Conservation (phyloP, 2,329 filamentous ascomycete genomes). For the Pezicula carpinea region DNA sequence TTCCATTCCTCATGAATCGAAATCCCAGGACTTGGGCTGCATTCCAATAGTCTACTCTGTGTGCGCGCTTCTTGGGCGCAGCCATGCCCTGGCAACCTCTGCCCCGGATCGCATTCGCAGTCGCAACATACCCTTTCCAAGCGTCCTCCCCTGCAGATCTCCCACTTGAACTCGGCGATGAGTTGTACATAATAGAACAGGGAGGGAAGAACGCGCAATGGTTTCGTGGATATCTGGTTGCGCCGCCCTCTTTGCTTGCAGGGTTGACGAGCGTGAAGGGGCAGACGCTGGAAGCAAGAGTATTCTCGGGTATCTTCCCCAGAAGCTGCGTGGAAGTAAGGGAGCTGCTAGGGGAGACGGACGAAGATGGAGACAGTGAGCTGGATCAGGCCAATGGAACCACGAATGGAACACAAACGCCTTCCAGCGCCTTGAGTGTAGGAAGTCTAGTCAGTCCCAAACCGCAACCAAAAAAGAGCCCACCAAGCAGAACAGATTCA, state of each 20-base stretch:
- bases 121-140: slow-evolving; percentile 91
- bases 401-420: slow-evolving; percentile 15
- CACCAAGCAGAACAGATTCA: neutral
- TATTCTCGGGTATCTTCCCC: slow-evolving; percentile 98
- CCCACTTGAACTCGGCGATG: slow-evolving; percentile 94
- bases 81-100: slow-evolving; percentile 94
- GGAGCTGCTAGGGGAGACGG: slow-evolving; percentile 78
- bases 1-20: slow-evolving; percentile 7
- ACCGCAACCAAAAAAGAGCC: slow-evolving; percentile 6
- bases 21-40: neutral
- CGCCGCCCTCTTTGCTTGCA: slow-evolving; percentile 86
- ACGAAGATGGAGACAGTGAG: slow-evolving; percentile 39
- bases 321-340: slow-evolving; percentile 91
- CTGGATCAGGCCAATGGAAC: slow-evolving; percentile 10
- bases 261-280: slow-evolving; percentile 88
- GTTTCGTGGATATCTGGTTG: slow-evolving; percentile 93
- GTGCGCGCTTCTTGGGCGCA: slow-evolving; percentile 1
- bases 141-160: slow-evolving; percentile 84
- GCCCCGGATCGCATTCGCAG: slow-evolving; percentile 94
- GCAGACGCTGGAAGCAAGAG: slow-evolving; percentile 88
- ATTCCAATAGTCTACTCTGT: neutral
- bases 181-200: slow-evolving; percentile 97
- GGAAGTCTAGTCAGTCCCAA: slow-evolving; percentile 11
- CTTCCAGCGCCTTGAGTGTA: slow-evolving; percentile 1
- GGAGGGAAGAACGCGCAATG: slow-evolving; percentile 80